Percentiles rank a stretch among this genome's conserved stretches.
Evolutionary conservation across 1,284 basidiomycete species (phyloP).

Genomic region (Afroboletus lepidellus): DNA sequence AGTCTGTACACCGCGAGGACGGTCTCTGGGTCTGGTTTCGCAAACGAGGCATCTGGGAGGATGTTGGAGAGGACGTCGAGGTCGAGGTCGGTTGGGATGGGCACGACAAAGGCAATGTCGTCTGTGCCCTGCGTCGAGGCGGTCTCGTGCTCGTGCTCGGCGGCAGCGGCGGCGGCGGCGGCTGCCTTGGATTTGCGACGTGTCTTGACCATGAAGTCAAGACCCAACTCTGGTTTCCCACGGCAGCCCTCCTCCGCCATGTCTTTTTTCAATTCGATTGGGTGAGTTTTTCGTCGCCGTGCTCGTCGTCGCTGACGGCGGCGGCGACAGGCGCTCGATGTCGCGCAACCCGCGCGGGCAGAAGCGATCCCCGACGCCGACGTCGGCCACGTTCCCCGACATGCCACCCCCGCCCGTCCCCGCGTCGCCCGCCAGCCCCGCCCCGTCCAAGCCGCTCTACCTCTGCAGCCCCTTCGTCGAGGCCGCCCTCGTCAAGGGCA

Average conservation of each 20-base stretch:
- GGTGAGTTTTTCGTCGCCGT: conserved; percentile 43
- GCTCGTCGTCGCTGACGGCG: not conserved
- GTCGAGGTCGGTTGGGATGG: conserved; percentile 60
- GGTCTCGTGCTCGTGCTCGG: conserved; percentile 30
- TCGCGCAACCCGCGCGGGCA: conserved; percentile 60
- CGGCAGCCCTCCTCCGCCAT: conserved; percentile 46
- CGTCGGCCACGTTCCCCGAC: conserved; percentile 57
- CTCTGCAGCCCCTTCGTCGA: conserved; percentile 96
- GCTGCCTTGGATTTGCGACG: conserved; percentile 44
- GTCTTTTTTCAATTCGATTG: conserved; percentile 79
- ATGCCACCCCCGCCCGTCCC: conserved; percentile 42
- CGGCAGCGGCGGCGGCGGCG: conserved; percentile 33
- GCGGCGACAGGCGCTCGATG: conserved; percentile 61
- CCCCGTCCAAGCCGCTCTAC: conserved; percentile 70
- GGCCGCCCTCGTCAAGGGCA: conserved; percentile 95
- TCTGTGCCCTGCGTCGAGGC: conserved; percentile 36
- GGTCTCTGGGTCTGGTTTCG: conserved; percentile 54
- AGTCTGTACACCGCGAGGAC: conserved; percentile 61
- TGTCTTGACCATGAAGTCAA: conserved; percentile 35
- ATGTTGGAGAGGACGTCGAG: conserved; percentile 52
- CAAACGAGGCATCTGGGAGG: conserved; percentile 53
- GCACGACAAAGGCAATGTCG: conserved; percentile 34
- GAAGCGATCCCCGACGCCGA: conserved; percentile 70
- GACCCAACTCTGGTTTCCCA: too few relatives aligned
- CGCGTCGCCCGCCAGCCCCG: conserved; percentile 38